Base-by-base conservation (phyloP, 495 filamentous ascomycete genomes). In the Penicillium roqueforti region DNA sequence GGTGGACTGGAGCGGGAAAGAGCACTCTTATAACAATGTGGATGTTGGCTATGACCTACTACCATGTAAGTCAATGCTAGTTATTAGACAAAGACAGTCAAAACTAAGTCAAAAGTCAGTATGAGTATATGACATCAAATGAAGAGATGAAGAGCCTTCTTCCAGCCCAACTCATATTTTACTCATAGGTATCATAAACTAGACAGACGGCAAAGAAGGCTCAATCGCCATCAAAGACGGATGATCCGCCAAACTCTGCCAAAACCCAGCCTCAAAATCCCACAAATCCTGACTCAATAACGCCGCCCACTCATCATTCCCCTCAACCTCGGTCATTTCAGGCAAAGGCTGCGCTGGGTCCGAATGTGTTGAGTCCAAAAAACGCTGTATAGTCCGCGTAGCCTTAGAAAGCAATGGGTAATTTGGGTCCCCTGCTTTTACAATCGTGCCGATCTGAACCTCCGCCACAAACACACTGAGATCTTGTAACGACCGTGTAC, bases 381-480 rank as follows among this genome's bases (percentile, higher is more conserved):
- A 67, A 22, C 59, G 60, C 54, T 68, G 63, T 18, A 70, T 70
- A 7, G 68, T 68, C 22, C 58, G 57, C 10, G 66, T 63, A 14
- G 68, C 65, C 44, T 65, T 68, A 11, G 63, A 63, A 0, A 70
- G 55, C 23, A 70, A 31, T 7, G 61, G 61, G 39, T 65, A 75
- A 39, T 71, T 74, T 0, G 72, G 71, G 37, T 75, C 71, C 1
- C 62, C 68, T 0, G 54, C 54, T 26, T 50, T 56, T 7, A 75
- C 63, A 29, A 72, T 61, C 6, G 68, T 63, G 3, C 72, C 72
- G 10, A 65, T 63, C 37, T 72, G 60, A 3, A 74, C 61, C 47
- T 74, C 71, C 1, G 68, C 72, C 0, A 70, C 72, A 18, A 75
- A 71, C 7, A 73, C 68, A 45, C 60, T 71, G 3, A 75, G 59